Evolutionary conservation across 1,284 basidiomycete genomes (phyloP).

Genomic region (Ustilago hordei): DNA sequence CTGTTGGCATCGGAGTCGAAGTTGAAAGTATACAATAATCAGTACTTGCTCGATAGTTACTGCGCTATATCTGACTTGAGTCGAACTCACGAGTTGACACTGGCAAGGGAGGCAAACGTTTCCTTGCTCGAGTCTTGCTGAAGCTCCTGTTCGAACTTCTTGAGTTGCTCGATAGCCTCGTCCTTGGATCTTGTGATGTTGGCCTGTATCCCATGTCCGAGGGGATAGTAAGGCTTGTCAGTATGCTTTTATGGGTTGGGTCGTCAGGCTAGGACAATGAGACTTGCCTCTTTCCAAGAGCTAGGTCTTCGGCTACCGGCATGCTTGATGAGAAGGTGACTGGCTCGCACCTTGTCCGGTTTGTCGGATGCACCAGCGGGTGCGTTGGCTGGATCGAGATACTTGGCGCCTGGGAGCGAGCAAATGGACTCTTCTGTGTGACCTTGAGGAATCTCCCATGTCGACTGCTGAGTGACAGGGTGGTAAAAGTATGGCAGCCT

Average conservation of each 20-base stretch:
- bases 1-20: conserved; percentile 22
- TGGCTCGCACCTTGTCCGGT: conserved; percentile 82
- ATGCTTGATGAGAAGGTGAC: conserved; percentile 95
- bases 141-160: conserved; percentile 52
- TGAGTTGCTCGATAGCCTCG: conserved; percentile 84
- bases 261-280: not conserved
- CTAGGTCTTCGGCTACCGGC: conserved; percentile 84
- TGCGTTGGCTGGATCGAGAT: conserved; percentile 54
- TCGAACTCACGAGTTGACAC: conserved; percentile 53
- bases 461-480: conserved; percentile 77
- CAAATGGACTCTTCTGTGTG: conserved; percentile 72
- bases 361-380: conserved; percentile 52
- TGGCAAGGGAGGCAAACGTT: conserved; percentile 62
- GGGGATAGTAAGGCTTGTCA: not conserved
- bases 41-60: not conserved
- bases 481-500: conserved; percentile 91
- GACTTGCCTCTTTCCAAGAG: conserved; percentile 65
- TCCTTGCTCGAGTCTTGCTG: conserved; percentile 54
- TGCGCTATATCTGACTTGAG: not conserved
- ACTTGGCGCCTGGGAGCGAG: conserved; percentile 61
- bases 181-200: conserved; percentile 90
- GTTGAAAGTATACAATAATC: not conserved
- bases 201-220: conserved; percentile 71
- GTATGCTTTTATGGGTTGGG: not conserved
- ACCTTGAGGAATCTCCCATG: conserved; percentile 83